A percentile compares a stretch with the other conserved stretches of the same genome.
These are phyloP conservation scores for Penicillium coprophilum DNA, from an alignment of 495 filamentous ascomycete species.

Conservation along the genomic window DNA sequence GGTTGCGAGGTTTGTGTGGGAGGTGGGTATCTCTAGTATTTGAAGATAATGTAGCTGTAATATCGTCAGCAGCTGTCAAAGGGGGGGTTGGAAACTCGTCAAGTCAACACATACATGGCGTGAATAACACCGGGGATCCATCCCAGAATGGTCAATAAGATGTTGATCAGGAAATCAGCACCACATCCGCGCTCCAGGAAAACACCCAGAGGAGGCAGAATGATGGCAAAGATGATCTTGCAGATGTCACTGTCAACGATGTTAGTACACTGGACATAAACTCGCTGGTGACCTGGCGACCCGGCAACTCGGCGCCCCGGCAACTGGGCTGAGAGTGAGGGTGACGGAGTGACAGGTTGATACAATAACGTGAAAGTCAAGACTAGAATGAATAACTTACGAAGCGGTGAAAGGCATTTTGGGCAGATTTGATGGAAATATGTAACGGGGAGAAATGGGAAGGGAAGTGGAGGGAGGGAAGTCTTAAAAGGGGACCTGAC, in stretches of 20 bases:
- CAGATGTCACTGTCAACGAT: slow-evolving; percentile 67
- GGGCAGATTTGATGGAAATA: slow-evolving; percentile 11
- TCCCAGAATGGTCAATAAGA: slow-evolving; percentile 79
- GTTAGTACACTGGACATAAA: slow-evolving; percentile 3
- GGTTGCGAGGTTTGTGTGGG: not conserved
- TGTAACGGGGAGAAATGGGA: not conserved
- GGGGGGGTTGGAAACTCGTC: no score
- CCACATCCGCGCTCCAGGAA: slow-evolving; percentile 87
- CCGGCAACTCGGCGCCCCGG: no score
- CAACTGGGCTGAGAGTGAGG: not conserved
- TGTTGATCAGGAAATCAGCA: slow-evolving; percentile 82
- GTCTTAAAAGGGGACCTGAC: slow-evolving; percentile 20
- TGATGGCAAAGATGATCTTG: slow-evolving; percentile 87
- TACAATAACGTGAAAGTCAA: not conserved
- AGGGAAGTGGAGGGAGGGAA: slow-evolving; percentile 3
- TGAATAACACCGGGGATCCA: slow-evolving; percentile 77
- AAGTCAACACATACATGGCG: slow-evolving; percentile 57
- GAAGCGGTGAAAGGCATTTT: slow-evolving; percentile 66
- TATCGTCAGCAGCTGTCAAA: slow-evolving; percentile 1
- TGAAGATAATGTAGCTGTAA: slow-evolving; percentile 56
- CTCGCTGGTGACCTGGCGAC: not conserved
- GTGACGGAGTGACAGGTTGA: not conserved
- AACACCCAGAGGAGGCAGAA: slow-evolving; percentile 87
- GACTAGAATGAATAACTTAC: slow-evolving; percentile 40
- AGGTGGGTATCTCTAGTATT: slow-evolving; percentile 43